Percentiles rank a stretch among this genome's conserved stretches.
Evolutionary conservation across 306 rosid species (phyloP).

Genomic region (Cicer bijugum): DNA sequence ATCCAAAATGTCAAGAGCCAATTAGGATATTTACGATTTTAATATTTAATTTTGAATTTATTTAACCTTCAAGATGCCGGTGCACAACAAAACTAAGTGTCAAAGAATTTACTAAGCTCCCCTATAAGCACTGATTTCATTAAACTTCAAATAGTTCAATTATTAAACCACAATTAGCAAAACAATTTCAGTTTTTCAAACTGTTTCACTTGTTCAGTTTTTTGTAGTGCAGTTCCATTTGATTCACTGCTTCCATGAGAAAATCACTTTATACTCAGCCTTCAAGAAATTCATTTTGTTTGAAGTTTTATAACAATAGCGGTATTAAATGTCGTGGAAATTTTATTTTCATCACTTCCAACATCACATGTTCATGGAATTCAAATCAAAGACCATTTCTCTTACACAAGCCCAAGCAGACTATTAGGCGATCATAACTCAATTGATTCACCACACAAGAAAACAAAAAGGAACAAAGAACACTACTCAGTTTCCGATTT

Average conservation of each 20-base stretch:
- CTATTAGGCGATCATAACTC: slow-evolving; percentile 45
- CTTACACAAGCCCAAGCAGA: slow-evolving; percentile 25
- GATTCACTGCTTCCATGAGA: neutral
- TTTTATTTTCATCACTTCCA: slow-evolving; percentile 5
- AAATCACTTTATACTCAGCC: neutral
- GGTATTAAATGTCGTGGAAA: slow-evolving; percentile 6
- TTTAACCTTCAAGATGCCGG: no score
- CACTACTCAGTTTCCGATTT: neutral
- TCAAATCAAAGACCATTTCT: slow-evolving; percentile 38
- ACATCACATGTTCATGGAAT: neutral
- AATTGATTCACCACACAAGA: slow-evolving; percentile 25
- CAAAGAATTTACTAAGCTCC: no score
- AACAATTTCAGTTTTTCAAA: no score
- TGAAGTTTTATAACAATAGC: neutral
- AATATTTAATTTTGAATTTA: no score
- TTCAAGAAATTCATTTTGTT: neutral
- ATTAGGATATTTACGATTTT: no score
- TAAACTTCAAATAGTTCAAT: no score
- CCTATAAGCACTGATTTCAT: no score
- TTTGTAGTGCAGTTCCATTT: no score
- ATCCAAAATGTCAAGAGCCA: no score
- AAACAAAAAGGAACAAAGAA: slow-evolving; percentile 18
- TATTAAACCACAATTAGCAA: no score
- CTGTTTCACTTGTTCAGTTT: no score
- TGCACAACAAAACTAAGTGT: no score